These are phyloP conservation scores for Microdochium nivale DNA, from an alignment of 2,329 filamentous ascomycete species.

Conservation along the genomic window DNA sequence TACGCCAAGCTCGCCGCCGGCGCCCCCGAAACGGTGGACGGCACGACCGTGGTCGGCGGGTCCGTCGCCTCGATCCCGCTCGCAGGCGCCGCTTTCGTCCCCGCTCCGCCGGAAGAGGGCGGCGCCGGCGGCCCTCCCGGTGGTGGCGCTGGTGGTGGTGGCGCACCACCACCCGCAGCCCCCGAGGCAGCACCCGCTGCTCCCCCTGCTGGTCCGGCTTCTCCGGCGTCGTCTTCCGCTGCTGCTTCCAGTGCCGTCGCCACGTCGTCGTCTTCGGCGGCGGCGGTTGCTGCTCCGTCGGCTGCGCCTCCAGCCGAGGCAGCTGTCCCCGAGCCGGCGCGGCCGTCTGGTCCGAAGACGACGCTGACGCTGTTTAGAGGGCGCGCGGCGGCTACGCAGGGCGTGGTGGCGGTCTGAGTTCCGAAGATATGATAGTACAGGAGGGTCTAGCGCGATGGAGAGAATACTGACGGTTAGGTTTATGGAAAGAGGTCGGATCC, in stretches of 20 bases:
- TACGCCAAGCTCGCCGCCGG: conserved; percentile 15
- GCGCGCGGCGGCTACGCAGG: neutral
- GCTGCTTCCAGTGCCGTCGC: too few relatives aligned
- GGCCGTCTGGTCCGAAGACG: neutral
- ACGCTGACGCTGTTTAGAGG: neutral
- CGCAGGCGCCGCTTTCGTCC: conserved; percentile 17
- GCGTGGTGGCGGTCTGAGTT: too few relatives aligned
- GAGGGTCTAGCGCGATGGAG: too few relatives aligned
- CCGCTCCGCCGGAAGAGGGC: conserved; percentile 9
- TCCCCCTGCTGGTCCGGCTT: too few relatives aligned
- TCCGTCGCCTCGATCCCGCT: conserved; percentile 18
- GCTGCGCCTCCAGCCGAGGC: conserved; percentile 1
- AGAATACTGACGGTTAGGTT: too few relatives aligned
- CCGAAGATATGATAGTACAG: too few relatives aligned
- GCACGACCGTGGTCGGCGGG: conserved; percentile 15
- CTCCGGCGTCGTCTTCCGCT: too few relatives aligned
- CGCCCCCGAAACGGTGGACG: conserved; percentile 15
- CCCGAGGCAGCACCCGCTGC: neutral
- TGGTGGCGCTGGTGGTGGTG: neutral
- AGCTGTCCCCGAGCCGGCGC: conserved; percentile 1
- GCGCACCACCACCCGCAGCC: neutral
- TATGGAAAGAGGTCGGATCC: too few relatives aligned
- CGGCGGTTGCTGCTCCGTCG: conserved; percentile 4
- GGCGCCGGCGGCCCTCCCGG: neutral
- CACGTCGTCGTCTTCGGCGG: too few relatives aligned